Evolutionary conservation across 2,329 filamentous ascomycete genomes (phyloP), one percentile per base, ranked within the genome.

Genomic region (Pseudogymnoascus sp.): DNA sequence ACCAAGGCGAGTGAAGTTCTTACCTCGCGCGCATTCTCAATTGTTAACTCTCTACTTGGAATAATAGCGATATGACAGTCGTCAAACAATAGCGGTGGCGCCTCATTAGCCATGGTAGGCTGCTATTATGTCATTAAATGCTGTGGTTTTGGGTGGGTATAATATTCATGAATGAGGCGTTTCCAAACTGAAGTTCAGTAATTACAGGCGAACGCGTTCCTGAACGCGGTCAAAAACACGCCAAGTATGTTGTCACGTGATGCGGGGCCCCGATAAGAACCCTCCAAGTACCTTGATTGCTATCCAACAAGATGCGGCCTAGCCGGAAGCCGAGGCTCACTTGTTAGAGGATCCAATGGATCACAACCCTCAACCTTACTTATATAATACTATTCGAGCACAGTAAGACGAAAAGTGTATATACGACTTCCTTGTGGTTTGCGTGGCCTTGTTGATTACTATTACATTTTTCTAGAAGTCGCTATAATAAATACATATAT

Each of bases 51-150:
- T 63, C 62, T 67, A 61, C 67, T 71, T 16, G 66, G 23, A 9
- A 72, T 63, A 23, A 73, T 68, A 9, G 66, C 66, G 59, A 73
- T 70, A 9, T 66, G 61, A 40, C 68, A 70, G 21, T 70, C 63
- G 60, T 69, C 65, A 49, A 72, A 73, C 12, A 71, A 41, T 4
- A 62, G 62, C 5, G 38, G 35, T 28, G 33, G 58, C 9, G 12
- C 49, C 33, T 55, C 49, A 33, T 35, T 55, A 55, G 28, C 49
- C 49, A 55, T 55, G 49, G 11, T 4, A 33, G 49, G 49, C 49
- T 55, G 49, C 28, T 55, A 16, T 33, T 55, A 55, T 55, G 16
- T 33, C 49, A 55, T 31, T 55, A 55, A 55, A 55, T 55, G 16
- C 28, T 55, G 25, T 55, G 18, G 28, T 55, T 55, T 55, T 55